These are phyloP conservation scores for Ligustrum vulgare DNA, from an alignment of 257 asterid species.

Conservation along the genomic window DNA sequence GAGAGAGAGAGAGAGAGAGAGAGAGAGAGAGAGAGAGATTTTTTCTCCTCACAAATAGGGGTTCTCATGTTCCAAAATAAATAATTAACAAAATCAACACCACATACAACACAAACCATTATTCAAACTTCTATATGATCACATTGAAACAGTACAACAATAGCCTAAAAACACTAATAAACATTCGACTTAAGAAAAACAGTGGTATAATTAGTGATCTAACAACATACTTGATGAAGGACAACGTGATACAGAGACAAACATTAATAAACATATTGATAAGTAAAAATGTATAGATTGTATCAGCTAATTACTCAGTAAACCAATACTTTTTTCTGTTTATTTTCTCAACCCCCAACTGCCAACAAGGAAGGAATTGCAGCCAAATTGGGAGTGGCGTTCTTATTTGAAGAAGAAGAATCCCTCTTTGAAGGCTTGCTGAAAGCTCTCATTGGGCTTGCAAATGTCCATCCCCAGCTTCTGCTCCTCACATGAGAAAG, in stretches of 20 bases:
- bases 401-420: constrained; percentile 47
- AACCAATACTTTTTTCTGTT: constrained; percentile 29
- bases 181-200: too few species aligned
- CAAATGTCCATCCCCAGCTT: constrained; percentile 98
- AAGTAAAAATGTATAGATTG: constrained; percentile 37
- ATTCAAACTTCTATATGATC: background rate
- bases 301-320: constrained; percentile 31
- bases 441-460: constrained; percentile 94
- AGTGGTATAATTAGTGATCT: constrained; percentile 20
- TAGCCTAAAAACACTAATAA: too few species aligned
- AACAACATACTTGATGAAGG: constrained; percentile 38
- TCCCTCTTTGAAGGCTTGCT: constrained; percentile 62
- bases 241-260: background rate
- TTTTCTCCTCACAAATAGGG: background rate
- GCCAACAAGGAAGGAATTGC: constrained; percentile 87
- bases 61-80: too few species aligned
- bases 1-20: too few species aligned
- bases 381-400: constrained; percentile 65
- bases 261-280: constrained; percentile 28
- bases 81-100: too few species aligned
- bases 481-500: constrained; percentile 79
- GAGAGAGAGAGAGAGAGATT: too few species aligned
- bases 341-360: constrained; percentile 54
- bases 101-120: too few species aligned
- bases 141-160: background rate